Base-by-base conservation (phyloP, 163 green algal species). In the Scenedesmus sp. region DNA sequence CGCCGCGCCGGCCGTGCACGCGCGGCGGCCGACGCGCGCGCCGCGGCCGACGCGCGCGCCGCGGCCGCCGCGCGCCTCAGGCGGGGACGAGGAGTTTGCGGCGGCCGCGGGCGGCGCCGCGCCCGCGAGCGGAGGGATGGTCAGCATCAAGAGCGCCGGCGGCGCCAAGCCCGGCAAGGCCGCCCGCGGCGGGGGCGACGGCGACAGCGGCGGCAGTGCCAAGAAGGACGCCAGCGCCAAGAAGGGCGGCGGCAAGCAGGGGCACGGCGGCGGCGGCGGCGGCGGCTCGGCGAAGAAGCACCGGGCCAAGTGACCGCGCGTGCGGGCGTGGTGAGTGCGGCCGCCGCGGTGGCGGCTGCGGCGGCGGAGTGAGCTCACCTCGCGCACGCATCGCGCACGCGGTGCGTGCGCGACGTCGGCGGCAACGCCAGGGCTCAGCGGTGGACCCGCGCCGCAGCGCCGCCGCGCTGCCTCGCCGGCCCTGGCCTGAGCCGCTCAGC, bases 31-130 rank as follows among this genome's bases (percentile, higher is more conserved):
- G 15, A 39, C 20, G 7, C 39, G 22, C 7, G n/a, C 17, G 6
- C 24, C 34, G 22, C 63, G 34, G 31, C 1, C 10, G 63, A 47
- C n/a, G 34, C 24, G 20, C 54, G 64, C n/a, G 7, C 7, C 15
- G 29, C 4, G 14, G n/a, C 45, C n/a, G 9, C 1, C 22, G 13
- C 77, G 44, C 20, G 63, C 31, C 36, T 88, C 60, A 77, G 60
- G 86, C 45, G 75, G 44, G 3, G 85, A 94, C 15, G 85, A 86
- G 1, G 89, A 93, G 15, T 88, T 93, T 77, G 82, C 78, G 2
- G 81, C 75, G 18, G 89, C 89, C 60, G 65, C 88, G 28, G 87
- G 77, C 50, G 73, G 71, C 70, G 80, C 70, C 10, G 64, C 73
- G 26, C 75, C 85, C 3, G 48, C 66, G 0, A 53, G 72, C 1